Evolutionary conservation across 116 monocot genomes (phyloP), one percentile per base, ranked within the genome.

Genomic region (Phalaenopsis hybrid): DNA sequence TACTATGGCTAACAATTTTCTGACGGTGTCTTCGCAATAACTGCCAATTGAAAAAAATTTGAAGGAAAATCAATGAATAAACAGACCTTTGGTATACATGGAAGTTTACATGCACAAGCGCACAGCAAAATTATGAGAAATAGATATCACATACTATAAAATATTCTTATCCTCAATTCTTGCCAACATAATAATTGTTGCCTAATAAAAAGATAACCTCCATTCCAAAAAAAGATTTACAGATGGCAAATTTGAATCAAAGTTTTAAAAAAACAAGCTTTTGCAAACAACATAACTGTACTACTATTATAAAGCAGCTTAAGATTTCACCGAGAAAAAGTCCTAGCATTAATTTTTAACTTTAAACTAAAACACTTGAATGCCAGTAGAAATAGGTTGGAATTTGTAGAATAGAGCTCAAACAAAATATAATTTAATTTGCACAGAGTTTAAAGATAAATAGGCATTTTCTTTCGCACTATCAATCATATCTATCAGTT

Each of bases 21-120:
- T 92, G 87, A 4, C 96, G 85, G 49, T 94, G 89, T 82, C 96
- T 88, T 68, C 96, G 80, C 84, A 97, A 77, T 63, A 97, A 82
- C 96, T 96, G 92, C 82, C 33, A 67, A 67, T 25, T 23, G 6
- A 67, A 67, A 67, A 28, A 23, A 67, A 7, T 6, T 67, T 23
- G 25, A 67, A 28, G 25, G 23, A 67, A 28, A 2, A 25, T 23
- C 23, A 25, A 6, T 6, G 28, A 67, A 28, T 28, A 67, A 67
- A 28, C 28, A 67, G 8, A 67, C 67, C 67, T 67, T 4, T 67
- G 67, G 28, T 9, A 67, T 67, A 67, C 67, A 65, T 1, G 25
- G 23, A 1, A 8, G 7, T 25, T n/a, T 23, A 25, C 65, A 65
- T 65, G 65, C 23, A 25, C 65, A 21, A 23, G 23, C 21, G 65